Evolutionary conservation across 2,329 filamentous ascomycete species (phyloP).

Genomic region (Talaromyces albobiverticillius): DNA sequence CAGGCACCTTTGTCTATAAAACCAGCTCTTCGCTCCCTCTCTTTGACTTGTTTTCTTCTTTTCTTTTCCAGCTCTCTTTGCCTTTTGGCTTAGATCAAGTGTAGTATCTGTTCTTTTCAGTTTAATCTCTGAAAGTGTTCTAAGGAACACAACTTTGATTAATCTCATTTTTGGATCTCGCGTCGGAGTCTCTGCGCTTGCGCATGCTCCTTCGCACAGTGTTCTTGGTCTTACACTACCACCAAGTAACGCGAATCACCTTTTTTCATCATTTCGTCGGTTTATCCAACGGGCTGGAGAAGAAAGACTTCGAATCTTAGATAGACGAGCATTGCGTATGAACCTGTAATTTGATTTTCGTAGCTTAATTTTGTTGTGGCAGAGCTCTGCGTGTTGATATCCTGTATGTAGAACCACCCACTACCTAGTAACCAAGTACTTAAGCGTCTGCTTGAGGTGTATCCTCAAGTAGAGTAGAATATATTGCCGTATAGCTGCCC

Average conservation of each 20-base stretch:
- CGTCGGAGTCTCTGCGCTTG: slow-evolving; percentile 67
- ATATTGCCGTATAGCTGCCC: too few relatives aligned
- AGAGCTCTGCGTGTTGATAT: too few relatives aligned
- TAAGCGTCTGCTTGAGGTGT: too few relatives aligned
- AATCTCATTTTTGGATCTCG: slow-evolving; percentile 71
- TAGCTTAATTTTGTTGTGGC: too few relatives aligned
- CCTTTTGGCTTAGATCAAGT: slow-evolving; percentile 80
- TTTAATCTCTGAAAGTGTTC: slow-evolving; percentile 90
- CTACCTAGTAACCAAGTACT: too few relatives aligned
- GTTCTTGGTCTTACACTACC: slow-evolving; percentile 74
- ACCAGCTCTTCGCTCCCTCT: slow-evolving; percentile 15
- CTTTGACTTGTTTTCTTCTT: slow-evolving; percentile 40
- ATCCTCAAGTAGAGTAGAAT: too few relatives aligned
- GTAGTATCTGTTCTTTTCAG: slow-evolving; percentile 97
- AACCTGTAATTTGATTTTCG: too few relatives aligned
- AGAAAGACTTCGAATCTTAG: too few relatives aligned
- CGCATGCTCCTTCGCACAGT: slow-evolving; percentile 64
- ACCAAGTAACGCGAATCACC: slow-evolving; percentile 64
- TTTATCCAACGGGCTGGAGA: slow-evolving; percentile 57
- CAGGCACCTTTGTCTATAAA: slow-evolving; percentile 27
- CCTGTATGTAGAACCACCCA: too few relatives aligned
- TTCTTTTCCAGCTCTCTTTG: slow-evolving; percentile 51
- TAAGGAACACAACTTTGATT: slow-evolving; percentile 73
- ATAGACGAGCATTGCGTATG: too few relatives aligned
- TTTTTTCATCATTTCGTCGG: slow-evolving; percentile 61